Evolutionary conservation across 208 protist genomes (phyloP).

Genomic region (Trypanosoma congolense): DNA sequence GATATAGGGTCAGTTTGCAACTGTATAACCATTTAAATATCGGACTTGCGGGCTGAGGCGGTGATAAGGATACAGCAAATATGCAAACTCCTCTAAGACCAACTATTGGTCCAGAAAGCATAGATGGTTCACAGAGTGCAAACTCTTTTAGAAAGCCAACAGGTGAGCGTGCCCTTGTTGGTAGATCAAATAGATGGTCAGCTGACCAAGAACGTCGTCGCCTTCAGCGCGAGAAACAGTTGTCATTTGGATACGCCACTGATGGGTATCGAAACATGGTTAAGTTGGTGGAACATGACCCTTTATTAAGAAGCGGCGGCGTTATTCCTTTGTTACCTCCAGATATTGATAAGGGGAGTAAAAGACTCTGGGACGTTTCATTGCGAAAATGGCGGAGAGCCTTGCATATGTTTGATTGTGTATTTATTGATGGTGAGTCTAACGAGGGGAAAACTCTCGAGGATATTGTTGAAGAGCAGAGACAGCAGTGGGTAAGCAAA

Average conservation of each 20-base stretch:
- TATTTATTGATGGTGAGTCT: conserved; percentile 78
- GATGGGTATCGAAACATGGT: conserved; percentile 84
- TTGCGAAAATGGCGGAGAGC: conserved; percentile 81
- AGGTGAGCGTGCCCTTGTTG: neutral
- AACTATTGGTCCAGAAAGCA: conserved; percentile 13
- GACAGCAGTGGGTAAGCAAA: conserved; percentile 70
- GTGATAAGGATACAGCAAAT: conserved; percentile 7
- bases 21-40: too few species aligned
- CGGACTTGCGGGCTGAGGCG: neutral
- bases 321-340: conserved; percentile 73
- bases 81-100: conserved; percentile 22
- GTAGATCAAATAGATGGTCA: conserved; percentile 30
- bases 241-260: conserved; percentile 68
- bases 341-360: conserved; percentile 48
- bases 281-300: conserved; percentile 64
- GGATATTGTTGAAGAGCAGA: conserved; percentile 60
- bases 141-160: conserved; percentile 6
- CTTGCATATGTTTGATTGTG: conserved; percentile 87
- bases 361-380: conserved; percentile 78
- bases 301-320: conserved; percentile 60
- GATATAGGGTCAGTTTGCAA: too few species aligned
- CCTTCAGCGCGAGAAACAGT: conserved; percentile 77
- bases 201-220: conserved; percentile 60
- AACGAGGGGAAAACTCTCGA: conserved; percentile 26
- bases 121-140: conserved; percentile 1